Evolutionary conservation across 345 rosid genomes (phyloP).

Genomic region (Passiflora organensis): DNA sequence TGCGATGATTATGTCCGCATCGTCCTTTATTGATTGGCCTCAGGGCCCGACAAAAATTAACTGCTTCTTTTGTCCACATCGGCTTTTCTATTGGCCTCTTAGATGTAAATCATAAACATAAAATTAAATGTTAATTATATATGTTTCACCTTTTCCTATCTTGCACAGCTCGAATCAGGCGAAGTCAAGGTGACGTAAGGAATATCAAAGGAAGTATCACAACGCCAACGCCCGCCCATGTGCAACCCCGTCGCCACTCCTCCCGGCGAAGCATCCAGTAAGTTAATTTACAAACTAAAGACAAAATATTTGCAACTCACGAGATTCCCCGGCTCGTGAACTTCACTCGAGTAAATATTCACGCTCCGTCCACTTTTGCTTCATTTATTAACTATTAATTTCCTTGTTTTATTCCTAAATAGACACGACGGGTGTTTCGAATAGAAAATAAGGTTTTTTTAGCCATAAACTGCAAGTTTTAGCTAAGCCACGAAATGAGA

Average conservation of each 20-base stretch:
- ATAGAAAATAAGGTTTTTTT: too few species aligned
- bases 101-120: neutral
- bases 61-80: too few species aligned
- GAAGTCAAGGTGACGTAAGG: conserved; percentile 23
- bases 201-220: too few species aligned
- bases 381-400: too few species aligned
- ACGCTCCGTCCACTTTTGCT: neutral
- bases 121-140: too few species aligned
- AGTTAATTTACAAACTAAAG: conserved; percentile 15
- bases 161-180: neutral
- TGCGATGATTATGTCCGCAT: conserved; percentile 25
- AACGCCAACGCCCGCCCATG: conserved; percentile 11
- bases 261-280: conserved; percentile 15
- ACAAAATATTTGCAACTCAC: neutral
- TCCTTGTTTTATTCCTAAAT: too few species aligned
- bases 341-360: conserved; percentile 5
- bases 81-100: too few species aligned
- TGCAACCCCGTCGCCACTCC: conserved; percentile 8
- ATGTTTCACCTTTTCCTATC: neutral
- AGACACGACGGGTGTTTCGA: too few species aligned
- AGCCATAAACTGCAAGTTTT: too few species aligned
- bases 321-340: neutral
- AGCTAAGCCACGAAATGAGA: too few species aligned
- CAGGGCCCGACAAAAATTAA: too few species aligned
- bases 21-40: too few species aligned